Evolutionary conservation across 352 stramenopile species (phyloP).

Genomic region (Pythium scleroteichum): DNA sequence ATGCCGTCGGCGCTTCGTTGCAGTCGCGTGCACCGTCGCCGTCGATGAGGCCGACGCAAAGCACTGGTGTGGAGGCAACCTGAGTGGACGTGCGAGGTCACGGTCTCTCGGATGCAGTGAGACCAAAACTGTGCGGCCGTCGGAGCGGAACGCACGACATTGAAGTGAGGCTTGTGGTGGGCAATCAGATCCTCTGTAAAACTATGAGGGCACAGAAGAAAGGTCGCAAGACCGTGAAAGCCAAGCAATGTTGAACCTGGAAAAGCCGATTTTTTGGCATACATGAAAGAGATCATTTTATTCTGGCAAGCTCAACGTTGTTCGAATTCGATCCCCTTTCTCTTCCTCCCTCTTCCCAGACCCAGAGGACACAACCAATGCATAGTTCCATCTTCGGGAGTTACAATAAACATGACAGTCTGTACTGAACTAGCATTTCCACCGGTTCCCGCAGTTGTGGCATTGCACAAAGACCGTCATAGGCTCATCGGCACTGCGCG

Average conservation of each 20-base stretch:
- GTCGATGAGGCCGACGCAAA: slow-evolving; percentile 11
- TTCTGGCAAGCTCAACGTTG: no score
- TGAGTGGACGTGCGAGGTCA: background rate
- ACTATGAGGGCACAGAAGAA: background rate
- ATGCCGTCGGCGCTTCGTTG: slow-evolving; percentile 20
- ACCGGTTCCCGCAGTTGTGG: slow-evolving; percentile 96
- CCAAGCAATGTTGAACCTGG: no score
- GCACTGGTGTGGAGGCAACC: slow-evolving; percentile 24
- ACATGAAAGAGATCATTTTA: slow-evolving; percentile 8
- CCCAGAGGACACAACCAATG: slow-evolving; percentile 6
- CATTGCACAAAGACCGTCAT: slow-evolving; percentile 98
- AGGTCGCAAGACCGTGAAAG: no score
- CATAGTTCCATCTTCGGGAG: background rate
- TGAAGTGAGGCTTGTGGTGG: no score
- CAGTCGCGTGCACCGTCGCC: slow-evolving; percentile 4
- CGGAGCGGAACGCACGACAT: no score
- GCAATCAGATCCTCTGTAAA: background rate
- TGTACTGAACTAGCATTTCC: slow-evolving; percentile 81
- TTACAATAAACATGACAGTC: slow-evolving; percentile 29
- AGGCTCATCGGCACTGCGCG: slow-evolving; percentile 96
- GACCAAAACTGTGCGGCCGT: slow-evolving; percentile 21
- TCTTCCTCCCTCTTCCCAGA: slow-evolving; percentile 17
- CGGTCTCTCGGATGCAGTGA: slow-evolving; percentile 10
- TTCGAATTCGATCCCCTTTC: slow-evolving; percentile 1
- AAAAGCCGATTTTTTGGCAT: slow-evolving; percentile 4